Base-by-base conservation (phyloP, 2,329 filamentous ascomycete genomes). In the Rugonectria rugulosa region DNA sequence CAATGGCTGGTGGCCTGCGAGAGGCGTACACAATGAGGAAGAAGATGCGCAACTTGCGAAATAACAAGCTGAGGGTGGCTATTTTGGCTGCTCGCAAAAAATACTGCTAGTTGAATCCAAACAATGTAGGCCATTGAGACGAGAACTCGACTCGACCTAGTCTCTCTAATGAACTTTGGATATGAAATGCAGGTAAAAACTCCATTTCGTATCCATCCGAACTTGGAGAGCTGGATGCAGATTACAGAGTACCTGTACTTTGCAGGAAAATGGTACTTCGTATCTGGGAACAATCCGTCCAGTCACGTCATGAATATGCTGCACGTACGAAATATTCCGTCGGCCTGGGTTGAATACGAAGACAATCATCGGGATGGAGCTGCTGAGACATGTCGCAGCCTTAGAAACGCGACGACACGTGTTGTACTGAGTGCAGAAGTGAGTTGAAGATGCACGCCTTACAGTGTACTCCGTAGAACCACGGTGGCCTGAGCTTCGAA, bases 401-500 rank as follows among this genome's bases (percentile, higher is more conserved):
- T 8, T 42, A 42, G 37, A 41, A 43, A 37, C 38, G 44, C 11
- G 20, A 42, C 20, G 29, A 56, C 53, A 56, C 45, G 53, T 56
- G 36, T 27, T 15, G 45, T 23, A 31, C n/a, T n/a, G n/a, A n/a
- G 29, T 9, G 29, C n/a, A 29, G 26, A 7, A 32, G 37, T 40
- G 37, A 40, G 40, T 15, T 42, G 34, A 45, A n/a, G 42, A 36
- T 38, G 34, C 52, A 55, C 40, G 32, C 26, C 26, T 26, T n/a
- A 36, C 23, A 24, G 44, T 7, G 49, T n/a, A n/a, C n/a, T n/a
- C 41, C 41, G 14, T 34, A 15, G 37, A 53, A 43, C 41, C 43
- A 53, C 19, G 15, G 31, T 34, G 7, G 36, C 36, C 32, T 26
- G 14, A n/a, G n/a, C n/a, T n/a, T n/a, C n/a, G n/a, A n/a, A n/a